Evolutionary conservation across 1,284 basidiomycete genomes (phyloP).

Genomic region (Trichosporon faecale): DNA sequence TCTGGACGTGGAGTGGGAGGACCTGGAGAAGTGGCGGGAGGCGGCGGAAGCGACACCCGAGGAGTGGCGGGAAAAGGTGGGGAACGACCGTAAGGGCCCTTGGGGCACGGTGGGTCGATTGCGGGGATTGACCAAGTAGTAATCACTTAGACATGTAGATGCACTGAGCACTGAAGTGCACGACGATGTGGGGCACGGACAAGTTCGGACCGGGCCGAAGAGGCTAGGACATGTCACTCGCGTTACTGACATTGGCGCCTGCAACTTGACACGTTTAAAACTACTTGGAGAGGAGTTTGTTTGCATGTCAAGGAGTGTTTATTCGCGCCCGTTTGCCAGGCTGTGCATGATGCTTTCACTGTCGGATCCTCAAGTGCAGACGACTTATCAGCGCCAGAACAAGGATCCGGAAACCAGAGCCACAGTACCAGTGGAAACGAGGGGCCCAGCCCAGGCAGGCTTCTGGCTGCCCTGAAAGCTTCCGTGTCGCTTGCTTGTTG

Average conservation of each 20-base stretch:
- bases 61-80: constrained; percentile 30
- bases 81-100: constrained; percentile 20
- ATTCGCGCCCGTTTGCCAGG: not conserved
- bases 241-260: not conserved
- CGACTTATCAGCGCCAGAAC: not conserved
- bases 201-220: not conserved
- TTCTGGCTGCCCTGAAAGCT: not conserved
- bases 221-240: not conserved
- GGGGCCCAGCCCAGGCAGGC: not conserved
- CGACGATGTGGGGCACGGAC: not conserved
- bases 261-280: not conserved
- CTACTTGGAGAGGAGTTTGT: not conserved
- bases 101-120: constrained; percentile 18
- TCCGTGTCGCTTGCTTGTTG: not conserved
- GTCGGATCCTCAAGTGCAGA: not conserved
- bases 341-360: not conserved
- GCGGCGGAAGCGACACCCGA: constrained; percentile 61
- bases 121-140: constrained; percentile 12
- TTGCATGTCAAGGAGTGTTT: not conserved
- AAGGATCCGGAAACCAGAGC: not conserved
- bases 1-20: constrained; percentile 76
- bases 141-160: constrained; percentile 1
- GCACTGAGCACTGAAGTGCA: not conserved
- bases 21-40: constrained; percentile 70
- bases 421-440: not conserved